Base-by-base conservation (phyloP, 768 basidiomycete species). In the Daedaleopsis nitida region DNA sequence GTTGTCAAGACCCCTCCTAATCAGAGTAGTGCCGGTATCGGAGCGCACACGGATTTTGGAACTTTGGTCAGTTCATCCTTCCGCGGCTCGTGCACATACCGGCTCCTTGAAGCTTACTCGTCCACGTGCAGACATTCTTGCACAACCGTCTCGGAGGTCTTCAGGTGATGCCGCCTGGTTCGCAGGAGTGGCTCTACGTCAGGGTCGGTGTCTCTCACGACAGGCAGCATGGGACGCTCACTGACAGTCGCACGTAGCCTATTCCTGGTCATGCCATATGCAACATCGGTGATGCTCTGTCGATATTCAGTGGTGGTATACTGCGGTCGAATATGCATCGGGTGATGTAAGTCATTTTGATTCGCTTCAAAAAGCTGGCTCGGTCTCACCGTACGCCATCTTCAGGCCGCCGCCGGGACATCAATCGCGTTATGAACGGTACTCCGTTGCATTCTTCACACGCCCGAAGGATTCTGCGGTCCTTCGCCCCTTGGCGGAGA, bases 31-130 rank as follows among this genome's bases (percentile, higher is more conserved):
- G 0, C 79, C 78, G 0, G 74, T 69, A 57, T 88, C n/a, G 86
- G 86, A 19, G 82, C 83, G 1, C 89, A 90, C 68, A 88, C 87
- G 3, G 88, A 89, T 70, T 89, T 89, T 63, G 87, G 88, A n/a
- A 85, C 84, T n/a, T 69, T 89, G 58, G 86, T 87, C 65, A 68
- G 81, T 52, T n/a, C n/a, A 17, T 45, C 47, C 23, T 13, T 49
- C 47, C 13, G 47, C 21, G 17, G 49, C 59, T 45, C 27, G 17
- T 27, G 56, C 27, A 50, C 58, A 55, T 57, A 58, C 43, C 35
- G 52, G 56, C 17, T 32, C 19, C 34, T 45, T 37, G 50, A 21
- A 19, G 55, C 62, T 60, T 21, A 56, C 35, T 38, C 12, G 60
- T 23, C 1, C 35, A 44, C 37, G 19, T 23, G 23, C 59, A 77